Evolutionary conservation across 1,284 basidiomycete species (phyloP), one percentile per base, ranked within the genome.

Genomic region (Moesziomyces globuligerus): DNA sequence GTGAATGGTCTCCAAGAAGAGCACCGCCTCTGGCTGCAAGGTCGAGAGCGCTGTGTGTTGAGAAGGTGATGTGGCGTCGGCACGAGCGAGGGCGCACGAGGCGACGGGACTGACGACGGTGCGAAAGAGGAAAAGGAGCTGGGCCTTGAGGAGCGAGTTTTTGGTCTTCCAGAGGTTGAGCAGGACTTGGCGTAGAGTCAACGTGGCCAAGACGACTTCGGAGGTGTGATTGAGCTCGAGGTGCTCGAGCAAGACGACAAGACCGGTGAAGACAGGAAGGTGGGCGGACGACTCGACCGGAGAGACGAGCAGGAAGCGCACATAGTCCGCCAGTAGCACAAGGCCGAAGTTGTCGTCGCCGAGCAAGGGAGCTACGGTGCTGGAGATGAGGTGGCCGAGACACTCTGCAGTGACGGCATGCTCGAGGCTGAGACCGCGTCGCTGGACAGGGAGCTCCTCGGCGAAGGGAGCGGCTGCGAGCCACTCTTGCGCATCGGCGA

Each of bases 141-240:
- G 78, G 21, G 69, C 60, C 45, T 79, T 79, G 49, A 79, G 52
- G 7, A 60, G 42, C 10, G 42, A 47, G 40, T 55, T 65, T 44
- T 75, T 72, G 49, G 74, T 68, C 18, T 49, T 48, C 65, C 72
- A 75, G 3, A 75, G 58, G 3, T 24, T 7, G 1, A 72, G 24
- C 0, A 79, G 24, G 18, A 48, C 26, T 0, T 23, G 25, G 17
- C 61, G 72, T 9, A 54, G 7, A 1, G 43, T 23, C 10, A 61
- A 41, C 5, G 60, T 48, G 47, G 76, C 68, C 15, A 24, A 26
- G 23, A 52, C 37, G 17, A 72, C 51, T 18, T 48, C 24, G 20
- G 28, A 23, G 7, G 65, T 55, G 34, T 73, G 51, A 32, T 79
- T 78, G 45, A 78, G 58, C 34, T 76, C 67, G 7, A 79, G 48